A percentile compares a stretch with the other conserved stretches of the same genome.
Conservation (phyloP, 2,329 filamentous ascomycete genomes). For the Hymenoscyphus fraxineus region DNA sequence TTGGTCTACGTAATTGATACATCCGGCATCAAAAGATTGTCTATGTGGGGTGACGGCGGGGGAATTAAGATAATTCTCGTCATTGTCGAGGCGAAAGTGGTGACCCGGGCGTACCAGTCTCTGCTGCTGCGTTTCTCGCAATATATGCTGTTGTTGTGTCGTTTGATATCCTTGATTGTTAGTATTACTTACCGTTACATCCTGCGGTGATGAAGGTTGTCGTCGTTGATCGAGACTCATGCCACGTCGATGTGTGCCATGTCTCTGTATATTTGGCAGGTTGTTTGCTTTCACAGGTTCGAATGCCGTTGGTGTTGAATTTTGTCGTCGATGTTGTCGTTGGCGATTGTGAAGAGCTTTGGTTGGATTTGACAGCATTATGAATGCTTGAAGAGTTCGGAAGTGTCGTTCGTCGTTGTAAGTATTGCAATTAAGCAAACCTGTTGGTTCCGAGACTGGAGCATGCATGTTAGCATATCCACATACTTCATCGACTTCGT, state of each 20-base stretch:
- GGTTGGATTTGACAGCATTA: conserved; percentile 76
- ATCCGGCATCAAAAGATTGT: conserved; percentile 49
- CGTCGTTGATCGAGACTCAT: conserved; percentile 76
- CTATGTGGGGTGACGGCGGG: conserved; percentile 53
- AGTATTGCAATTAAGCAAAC: conserved; percentile 48
- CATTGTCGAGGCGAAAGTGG: conserved; percentile 33
- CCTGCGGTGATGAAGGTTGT: conserved; percentile 46
- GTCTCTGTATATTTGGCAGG: conserved; percentile 56
- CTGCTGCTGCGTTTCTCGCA: conserved; percentile 90
- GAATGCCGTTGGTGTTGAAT: conserved; percentile 76
- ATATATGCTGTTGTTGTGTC: conserved; percentile 67
- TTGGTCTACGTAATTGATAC: conserved; percentile 34
- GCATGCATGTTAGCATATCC: conserved; percentile 32
- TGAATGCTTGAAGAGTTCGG: conserved; percentile 68
- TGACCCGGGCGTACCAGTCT: conserved; percentile 75
- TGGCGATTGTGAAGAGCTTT: conserved; percentile 70
- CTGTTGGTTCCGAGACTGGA: conserved; percentile 45
- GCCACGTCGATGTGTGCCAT: conserved; percentile 69
- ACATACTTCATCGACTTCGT: neutral
- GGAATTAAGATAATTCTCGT: conserved; percentile 56
- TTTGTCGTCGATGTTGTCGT: conserved; percentile 79
- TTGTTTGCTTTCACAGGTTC: conserved; percentile 68
- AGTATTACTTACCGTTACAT: conserved; percentile 49
- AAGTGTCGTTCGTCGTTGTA: conserved; percentile 49
- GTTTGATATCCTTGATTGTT: conserved; percentile 53